A percentile compares a stretch with the other conserved stretches of the same genome.
These are phyloP conservation scores for Diaporthe sp. DNA, from an alignment of 2,329 filamentous ascomycete species.

Conservation along the genomic window DNA sequence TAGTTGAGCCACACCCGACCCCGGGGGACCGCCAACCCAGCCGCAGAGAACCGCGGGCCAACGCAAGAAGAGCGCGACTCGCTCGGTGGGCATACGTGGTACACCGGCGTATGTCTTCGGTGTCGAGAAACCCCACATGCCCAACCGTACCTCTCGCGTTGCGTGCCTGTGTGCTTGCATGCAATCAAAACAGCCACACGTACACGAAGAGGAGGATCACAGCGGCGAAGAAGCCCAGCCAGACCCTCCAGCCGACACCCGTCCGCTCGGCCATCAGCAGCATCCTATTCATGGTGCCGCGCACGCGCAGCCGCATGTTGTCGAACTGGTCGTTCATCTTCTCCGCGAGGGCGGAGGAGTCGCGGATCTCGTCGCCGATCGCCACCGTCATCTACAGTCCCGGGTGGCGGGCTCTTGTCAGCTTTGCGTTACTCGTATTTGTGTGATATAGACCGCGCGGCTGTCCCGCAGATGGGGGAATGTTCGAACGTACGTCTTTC, in stretches of 20 bases:
- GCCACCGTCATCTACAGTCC: conserved; percentile 82
- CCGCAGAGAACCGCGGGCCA: background rate
- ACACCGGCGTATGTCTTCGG: background rate
- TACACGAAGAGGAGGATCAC: conserved; percentile 89
- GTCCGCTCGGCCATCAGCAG: conserved; percentile 93
- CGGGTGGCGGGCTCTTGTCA: conserved; percentile 1
- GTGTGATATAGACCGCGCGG: background rate
- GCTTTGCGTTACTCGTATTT: background rate
- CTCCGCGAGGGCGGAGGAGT: conserved; percentile 88
- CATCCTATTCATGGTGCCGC: conserved; percentile 98
- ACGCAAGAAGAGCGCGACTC: background rate
- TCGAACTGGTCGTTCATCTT: conserved; percentile 98
- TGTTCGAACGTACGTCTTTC: conserved; percentile 79
- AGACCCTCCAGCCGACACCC: conserved; percentile 96
- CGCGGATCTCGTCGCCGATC: conserved; percentile 95
- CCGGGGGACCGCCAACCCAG: background rate
- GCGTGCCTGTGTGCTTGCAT: background rate
- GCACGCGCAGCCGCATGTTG: conserved; percentile 81
- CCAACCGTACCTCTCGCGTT: background rate
- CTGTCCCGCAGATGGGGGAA: background rate
- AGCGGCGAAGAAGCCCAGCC: conserved; percentile 89
- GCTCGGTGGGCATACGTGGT: background rate
- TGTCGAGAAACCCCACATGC: background rate
- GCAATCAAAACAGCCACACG: conserved; percentile 85
- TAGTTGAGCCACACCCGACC: background rate